A percentile compares a stretch with the other conserved stretches of the same genome.
Conservation (phyloP, 352 stramenopile species). For the Blastocystis sp. region DNA sequence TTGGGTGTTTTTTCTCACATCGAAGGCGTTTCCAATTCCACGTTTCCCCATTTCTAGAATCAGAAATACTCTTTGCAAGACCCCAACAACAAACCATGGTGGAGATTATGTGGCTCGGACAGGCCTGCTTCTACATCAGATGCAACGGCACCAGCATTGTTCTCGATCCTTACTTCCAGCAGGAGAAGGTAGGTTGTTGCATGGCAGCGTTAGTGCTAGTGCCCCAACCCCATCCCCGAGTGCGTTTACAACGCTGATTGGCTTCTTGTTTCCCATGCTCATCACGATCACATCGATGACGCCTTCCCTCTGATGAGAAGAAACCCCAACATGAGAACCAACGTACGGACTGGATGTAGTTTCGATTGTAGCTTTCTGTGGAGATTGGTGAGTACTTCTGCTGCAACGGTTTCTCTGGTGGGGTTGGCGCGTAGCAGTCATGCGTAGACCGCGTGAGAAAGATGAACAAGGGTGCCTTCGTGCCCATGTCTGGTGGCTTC, state of each 20-base stretch:
- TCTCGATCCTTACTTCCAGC: constrained; percentile 68
- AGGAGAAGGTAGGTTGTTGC: constrained; percentile 52
- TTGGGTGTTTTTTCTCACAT: constrained; percentile 4
- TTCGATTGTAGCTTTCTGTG: constrained; percentile 36
- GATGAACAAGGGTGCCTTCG: constrained; percentile 67
- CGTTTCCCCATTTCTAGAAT: constrained; percentile 23
- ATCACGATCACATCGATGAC: constrained; percentile 68
- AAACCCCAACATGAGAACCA: constrained; percentile 69
- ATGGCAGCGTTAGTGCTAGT: neutral
- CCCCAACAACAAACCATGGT: constrained; percentile 35
- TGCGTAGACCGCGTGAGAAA: constrained; percentile 60
- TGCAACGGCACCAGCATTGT: constrained; percentile 65
- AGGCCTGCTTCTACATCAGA: constrained; percentile 68
- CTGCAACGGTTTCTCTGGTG: constrained; percentile 60
- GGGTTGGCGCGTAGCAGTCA: neutral
- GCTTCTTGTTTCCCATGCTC: constrained; percentile 63
- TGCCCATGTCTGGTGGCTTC: constrained; percentile 67
- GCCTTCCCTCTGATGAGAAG: constrained; percentile 68
- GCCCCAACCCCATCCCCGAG: constrained; percentile 63
- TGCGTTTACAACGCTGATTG: constrained; percentile 64
- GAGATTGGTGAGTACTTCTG: constrained; percentile 68
- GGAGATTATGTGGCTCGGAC: constrained; percentile 70
- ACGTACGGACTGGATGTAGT: neutral
- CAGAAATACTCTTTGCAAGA: neutral
- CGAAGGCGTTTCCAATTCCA: constrained; percentile 10